Evolutionary conservation across 2,329 filamentous ascomycete species (phyloP), one percentile per base, ranked within the genome.

Genomic region (Cladosporium oxysporum): DNA sequence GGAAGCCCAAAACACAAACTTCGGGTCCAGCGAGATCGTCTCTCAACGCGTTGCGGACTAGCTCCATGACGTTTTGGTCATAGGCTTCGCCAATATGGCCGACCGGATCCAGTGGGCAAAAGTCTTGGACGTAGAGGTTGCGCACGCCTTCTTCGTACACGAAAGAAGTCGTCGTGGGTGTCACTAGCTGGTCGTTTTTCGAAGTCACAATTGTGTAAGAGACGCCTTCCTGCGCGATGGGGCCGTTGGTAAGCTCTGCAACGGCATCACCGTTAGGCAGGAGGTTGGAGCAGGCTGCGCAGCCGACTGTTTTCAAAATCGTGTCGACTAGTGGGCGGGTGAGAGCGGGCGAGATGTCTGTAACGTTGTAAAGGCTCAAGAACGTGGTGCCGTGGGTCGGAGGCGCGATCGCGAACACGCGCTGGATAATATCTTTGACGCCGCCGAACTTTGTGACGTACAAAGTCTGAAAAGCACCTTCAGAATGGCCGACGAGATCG

Each of bases 1-100:
- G 70, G 62, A 66, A n/a, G n/a, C 70, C 70, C 33, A 60, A 37
- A n/a, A 58, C 57, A 60, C 69, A 70, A 3, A 63, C 50, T 6
- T 41, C 49, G 12, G 71, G 71, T 14, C 71, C 71, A 6, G 65
- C 65, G 35, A 50, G 57, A 49, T 65, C 65, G 14, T 69, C 71
- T 47, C 64, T 71, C 52, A 71, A 28, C 6, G 68, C 67, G 58
- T 71, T 72, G 21, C 53, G 29, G 28, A 72, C 71, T 28, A 72
- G 44, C 5, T 62, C 62, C 71, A 69, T 71, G 2, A 72, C 70
- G 67, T 72, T 72, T 7, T 14, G 29, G 41, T 71, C 69, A 41
- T 71, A 72, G 12, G 71, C 69, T 64, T 71, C 71, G 3, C 69
- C 71, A 58, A 72, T 69, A 44, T 71, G 71, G 7, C 71, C 71